These are phyloP conservation scores for Malus sieversii DNA, from an alignment of 306 rosid species.

Conservation along the genomic window DNA sequence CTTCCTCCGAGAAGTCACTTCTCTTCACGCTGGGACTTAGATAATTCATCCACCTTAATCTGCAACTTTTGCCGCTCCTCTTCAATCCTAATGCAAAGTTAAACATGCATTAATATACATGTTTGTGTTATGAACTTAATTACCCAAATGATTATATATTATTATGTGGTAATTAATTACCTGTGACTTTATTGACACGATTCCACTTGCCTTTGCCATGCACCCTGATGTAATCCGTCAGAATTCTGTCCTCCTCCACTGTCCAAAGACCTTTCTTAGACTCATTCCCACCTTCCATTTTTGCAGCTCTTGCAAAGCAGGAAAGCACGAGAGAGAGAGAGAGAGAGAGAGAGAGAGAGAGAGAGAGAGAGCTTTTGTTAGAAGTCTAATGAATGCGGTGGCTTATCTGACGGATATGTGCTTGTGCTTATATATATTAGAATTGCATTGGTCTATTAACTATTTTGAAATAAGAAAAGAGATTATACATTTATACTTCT, in stretches of 20 bases:
- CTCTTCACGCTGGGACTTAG: slow-evolving; percentile 49
- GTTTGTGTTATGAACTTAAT: not conserved
- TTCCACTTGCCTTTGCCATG: slow-evolving; percentile 63
- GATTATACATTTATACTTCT: too few relatives aligned
- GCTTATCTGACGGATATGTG: not conserved
- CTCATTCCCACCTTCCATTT: slow-evolving; percentile 31
- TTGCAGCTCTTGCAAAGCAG: not conserved
- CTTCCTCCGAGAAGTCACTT: slow-evolving; percentile 51
- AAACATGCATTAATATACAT: too few relatives aligned
- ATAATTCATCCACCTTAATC: slow-evolving; percentile 59
- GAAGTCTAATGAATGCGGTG: not conserved
- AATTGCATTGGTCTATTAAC: too few relatives aligned
- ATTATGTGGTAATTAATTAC: slow-evolving; percentile 2
- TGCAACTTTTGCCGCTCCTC: slow-evolving; percentile 60
- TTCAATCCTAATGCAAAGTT: slow-evolving; percentile 32
- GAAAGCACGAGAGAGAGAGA: not conserved
- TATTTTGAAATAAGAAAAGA: too few relatives aligned
- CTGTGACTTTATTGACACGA: slow-evolving; percentile 39
- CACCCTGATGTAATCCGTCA: slow-evolving; percentile 28
- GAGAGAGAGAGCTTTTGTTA: not conserved
- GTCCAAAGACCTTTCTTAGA: slow-evolving; percentile 51
- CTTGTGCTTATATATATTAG: not conserved
- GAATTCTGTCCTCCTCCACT: slow-evolving; percentile 40
- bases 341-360: not conserved
- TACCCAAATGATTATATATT: not conserved